Base-by-base conservation (phyloP, 1,284 basidiomycete genomes). In the Dichomitus squalens region DNA sequence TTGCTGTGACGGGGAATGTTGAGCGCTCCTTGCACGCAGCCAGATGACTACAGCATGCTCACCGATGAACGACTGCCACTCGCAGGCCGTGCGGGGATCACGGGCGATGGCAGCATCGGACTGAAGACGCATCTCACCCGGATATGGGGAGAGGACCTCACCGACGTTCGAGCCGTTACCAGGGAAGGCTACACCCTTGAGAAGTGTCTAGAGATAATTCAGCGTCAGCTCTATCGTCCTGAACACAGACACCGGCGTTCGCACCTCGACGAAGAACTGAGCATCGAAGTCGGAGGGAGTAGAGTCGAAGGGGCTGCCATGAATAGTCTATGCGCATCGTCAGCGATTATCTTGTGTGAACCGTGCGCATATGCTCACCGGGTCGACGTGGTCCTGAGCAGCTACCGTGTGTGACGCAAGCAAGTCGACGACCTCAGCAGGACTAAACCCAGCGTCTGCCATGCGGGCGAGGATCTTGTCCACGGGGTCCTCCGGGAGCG, bases 211-310 rank as follows among this genome's bases (percentile, higher is more conserved):
- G 14, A 38, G 12, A 16, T 18, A 4, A 20, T 20, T 20, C 16
- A 36, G 18, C 7, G 27, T 18, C 4, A n/a, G 23, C n/a, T 16
- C 11, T 12, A n/a, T 21, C 21, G 21, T 21, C 14, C 20, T 27
- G 3, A 20, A n/a, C n/a, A n/a, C n/a, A 4, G 20, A 16, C 2
- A 12, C 18, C 6, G 4, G 43, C 43, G 7, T 39, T 18, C n/a
- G n/a, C 8, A 53, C 56, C 39, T 75, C 72, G 31, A 75, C 60
- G 64, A 73, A 76, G 64, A 75, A 72, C 61, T 77, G 76, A n/a
- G 73, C 68, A 61, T 78, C 76, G 59, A 76, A 75, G 14, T 65
- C 52, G n/a, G 44, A 57, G 9, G 70, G 68, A 9, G 71, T 72
- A 12, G 67, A 70, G 55, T 71, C 69, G 59, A 72, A 69, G 23